These are phyloP conservation scores for Porpolomopsis calyptriformis DNA, from an alignment of 768 basidiomycete species.

Conservation along the genomic window DNA sequence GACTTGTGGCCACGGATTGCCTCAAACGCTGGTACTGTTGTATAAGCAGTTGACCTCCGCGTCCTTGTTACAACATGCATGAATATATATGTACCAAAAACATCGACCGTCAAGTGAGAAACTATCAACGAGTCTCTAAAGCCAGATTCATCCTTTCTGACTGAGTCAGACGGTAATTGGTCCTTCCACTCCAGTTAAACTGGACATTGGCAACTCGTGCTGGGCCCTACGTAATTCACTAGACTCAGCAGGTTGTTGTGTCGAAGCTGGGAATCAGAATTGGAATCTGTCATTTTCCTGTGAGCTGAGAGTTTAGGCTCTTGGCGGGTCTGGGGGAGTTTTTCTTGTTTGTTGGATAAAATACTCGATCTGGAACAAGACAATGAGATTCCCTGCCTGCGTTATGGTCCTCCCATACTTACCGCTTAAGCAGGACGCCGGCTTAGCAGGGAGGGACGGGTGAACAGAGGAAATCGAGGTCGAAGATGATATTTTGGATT, in stretches of 20 bases:
- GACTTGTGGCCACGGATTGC: slow-evolving; percentile 99
- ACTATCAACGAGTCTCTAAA: background rate
- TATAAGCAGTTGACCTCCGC: slow-evolving; percentile 36
- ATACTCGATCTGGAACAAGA: too few relatives aligned
- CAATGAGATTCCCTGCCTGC: too few relatives aligned
- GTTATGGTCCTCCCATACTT: too few relatives aligned
- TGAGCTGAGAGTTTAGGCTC: too few relatives aligned
- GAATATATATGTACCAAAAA: background rate
- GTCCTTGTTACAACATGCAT: background rate
- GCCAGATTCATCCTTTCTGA: background rate
- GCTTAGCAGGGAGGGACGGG: slow-evolving; percentile 35
- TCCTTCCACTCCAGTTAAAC: too few relatives aligned
- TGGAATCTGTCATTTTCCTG: too few relatives aligned
- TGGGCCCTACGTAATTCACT: too few relatives aligned
- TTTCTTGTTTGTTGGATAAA: too few relatives aligned
- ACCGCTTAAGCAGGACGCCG: slow-evolving; percentile 22
- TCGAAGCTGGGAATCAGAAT: too few relatives aligned
- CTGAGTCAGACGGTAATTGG: background rate
- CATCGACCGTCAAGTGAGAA: background rate
- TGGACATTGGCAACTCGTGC: too few relatives aligned
- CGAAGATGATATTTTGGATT: slow-evolving; percentile 18
- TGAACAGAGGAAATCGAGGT: slow-evolving; percentile 15
- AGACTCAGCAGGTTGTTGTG: too few relatives aligned
- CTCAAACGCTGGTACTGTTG: slow-evolving; percentile 96
- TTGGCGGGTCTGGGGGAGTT: too few relatives aligned